A percentile compares a stretch with the other conserved stretches of the same genome.
Conservation (phyloP, 805 yeast species). For the Yarrowia sp. region DNA sequence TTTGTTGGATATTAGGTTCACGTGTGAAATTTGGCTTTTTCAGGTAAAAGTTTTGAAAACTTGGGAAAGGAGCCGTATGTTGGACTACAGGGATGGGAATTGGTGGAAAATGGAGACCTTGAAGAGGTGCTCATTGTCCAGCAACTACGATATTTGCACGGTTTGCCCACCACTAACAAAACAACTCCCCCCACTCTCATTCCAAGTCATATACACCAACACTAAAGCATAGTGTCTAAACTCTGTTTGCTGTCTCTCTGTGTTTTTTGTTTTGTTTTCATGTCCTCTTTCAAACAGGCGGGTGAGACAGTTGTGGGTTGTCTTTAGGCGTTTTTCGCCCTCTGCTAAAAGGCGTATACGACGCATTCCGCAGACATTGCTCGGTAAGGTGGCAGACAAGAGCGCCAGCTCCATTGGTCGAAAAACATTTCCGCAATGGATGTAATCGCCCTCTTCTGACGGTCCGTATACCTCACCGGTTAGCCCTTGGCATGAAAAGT, state of each 20-base stretch:
- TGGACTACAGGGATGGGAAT: too few species aligned
- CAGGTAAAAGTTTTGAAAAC: too few species aligned
- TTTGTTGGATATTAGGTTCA: conserved; percentile 7
- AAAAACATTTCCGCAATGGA: too few species aligned
- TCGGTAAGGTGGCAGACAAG: background rate
- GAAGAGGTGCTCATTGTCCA: too few species aligned
- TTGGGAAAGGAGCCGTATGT: too few species aligned
- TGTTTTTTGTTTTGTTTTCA: conserved; percentile 30
- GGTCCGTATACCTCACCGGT: background rate
- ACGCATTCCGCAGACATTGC: conserved; percentile 23
- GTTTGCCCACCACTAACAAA: too few species aligned
- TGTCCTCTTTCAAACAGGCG: conserved; percentile 36
- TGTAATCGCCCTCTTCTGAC: too few species aligned
- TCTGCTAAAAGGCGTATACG: conserved; percentile 22
- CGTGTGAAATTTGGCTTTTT: conserved; percentile 27
- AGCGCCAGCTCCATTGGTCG: too few species aligned
- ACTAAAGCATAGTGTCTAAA: conserved; percentile 6
- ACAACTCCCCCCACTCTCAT: background rate
- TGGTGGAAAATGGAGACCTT: too few species aligned
- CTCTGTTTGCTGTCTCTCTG: conserved; percentile 2
- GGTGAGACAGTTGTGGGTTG: conserved; percentile 28
- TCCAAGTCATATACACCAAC: conserved; percentile 24
- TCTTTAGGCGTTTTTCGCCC: conserved; percentile 14
- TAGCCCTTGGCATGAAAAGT: too few species aligned
- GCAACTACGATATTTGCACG: too few species aligned